Percentiles rank a stretch among this genome's conserved stretches.
Evolutionary conservation across 768 basidiomycete genomes (phyloP).

Genomic region (Tulasnella sp.): DNA sequence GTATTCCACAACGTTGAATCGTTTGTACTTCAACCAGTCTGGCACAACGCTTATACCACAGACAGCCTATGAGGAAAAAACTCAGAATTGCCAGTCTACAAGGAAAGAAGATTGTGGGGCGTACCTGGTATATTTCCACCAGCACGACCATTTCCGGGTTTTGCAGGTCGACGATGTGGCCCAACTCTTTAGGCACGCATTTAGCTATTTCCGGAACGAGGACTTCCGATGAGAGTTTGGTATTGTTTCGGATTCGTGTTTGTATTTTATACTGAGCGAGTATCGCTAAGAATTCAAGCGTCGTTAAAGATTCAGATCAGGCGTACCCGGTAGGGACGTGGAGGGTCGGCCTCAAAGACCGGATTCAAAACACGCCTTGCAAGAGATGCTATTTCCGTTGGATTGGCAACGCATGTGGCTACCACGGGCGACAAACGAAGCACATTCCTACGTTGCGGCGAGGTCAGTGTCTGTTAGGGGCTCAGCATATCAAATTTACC

Average conservation of each 20-base stretch:
- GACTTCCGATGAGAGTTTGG: slow-evolving; percentile 59
- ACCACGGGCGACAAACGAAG: slow-evolving; percentile 75
- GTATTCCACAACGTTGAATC: slow-evolving; percentile 80
- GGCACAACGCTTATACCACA: slow-evolving; percentile 76
- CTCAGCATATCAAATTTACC: slow-evolving; percentile 48
- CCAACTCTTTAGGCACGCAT: slow-evolving; percentile 60
- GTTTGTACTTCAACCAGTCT: slow-evolving; percentile 70
- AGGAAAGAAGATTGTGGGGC: slow-evolving; percentile 20
- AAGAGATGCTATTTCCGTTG: slow-evolving; percentile 67
- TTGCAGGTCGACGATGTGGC: slow-evolving; percentile 68
- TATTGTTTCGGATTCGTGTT: slow-evolving; percentile 73
- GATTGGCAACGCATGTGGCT: slow-evolving; percentile 66
- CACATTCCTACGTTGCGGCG: slow-evolving; percentile 53
- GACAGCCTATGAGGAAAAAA: slow-evolving; percentile 55
- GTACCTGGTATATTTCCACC: slow-evolving; percentile 82
- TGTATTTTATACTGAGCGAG: slow-evolving; percentile 76
- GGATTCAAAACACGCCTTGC: slow-evolving; percentile 58
- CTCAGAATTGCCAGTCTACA: background rate
- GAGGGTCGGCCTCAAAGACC: slow-evolving; percentile 53
- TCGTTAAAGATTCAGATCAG: slow-evolving; percentile 6
- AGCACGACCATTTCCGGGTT: slow-evolving; percentile 74
- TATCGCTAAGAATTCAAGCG: background rate
- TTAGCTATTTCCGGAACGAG: slow-evolving; percentile 71
- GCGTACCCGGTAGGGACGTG: slow-evolving; percentile 51
- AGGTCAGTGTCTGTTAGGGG: background rate